A percentile compares a stretch with the other conserved stretches of the same genome.
phyloP scores from a whole-genome alignment of 2,329 filamentous ascomycete genomes.

The Neopestalotiopsis clavispora region DNA sequence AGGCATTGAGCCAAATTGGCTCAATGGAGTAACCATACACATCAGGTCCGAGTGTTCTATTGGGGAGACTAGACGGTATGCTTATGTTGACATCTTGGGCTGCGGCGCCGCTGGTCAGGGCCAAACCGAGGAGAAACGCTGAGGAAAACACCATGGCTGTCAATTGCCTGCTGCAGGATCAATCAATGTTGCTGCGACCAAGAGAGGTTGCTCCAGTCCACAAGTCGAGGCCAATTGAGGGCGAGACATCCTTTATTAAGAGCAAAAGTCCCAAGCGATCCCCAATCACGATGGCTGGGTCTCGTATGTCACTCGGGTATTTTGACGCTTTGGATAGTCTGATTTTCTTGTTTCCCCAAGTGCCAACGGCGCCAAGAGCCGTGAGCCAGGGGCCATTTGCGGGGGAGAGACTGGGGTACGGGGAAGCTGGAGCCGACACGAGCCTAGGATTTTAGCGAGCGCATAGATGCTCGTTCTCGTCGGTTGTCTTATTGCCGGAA shows the following conservation, averaged over 20 bases:
- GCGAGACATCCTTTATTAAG: neutral
- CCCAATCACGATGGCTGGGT: neutral
- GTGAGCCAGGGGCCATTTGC: neutral
- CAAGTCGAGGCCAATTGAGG: neutral
- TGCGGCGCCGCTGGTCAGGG: neutral
- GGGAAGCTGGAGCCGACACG: conserved; percentile 13
- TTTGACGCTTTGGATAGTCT: neutral
- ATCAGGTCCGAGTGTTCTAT: conserved; percentile 32
- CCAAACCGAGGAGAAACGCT: conserved; percentile 4
- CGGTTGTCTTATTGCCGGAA: neutral
- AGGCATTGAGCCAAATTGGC: conserved; percentile 38
- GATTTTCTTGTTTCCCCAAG: neutral
- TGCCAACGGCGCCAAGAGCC: neutral
- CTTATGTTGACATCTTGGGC: conserved; percentile 23
- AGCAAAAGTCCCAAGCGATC: neutral
- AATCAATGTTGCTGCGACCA: no score
- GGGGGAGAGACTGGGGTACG: neutral
- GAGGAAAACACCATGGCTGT: neutral
- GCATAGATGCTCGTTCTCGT: neutral
- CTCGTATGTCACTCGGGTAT: neutral
- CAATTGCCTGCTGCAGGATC: neutral
- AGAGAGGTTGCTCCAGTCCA: neutral
- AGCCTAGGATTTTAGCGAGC: conserved; percentile 1
- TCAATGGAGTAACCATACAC: conserved; percentile 41
- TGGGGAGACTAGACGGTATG: conserved; percentile 30